Percentiles rank a stretch among this genome's conserved stretches.
phyloP scores from a whole-genome alignment of 192 early-diverging fungal genomes.

The Thoreauomyces humboldtii region DNA sequence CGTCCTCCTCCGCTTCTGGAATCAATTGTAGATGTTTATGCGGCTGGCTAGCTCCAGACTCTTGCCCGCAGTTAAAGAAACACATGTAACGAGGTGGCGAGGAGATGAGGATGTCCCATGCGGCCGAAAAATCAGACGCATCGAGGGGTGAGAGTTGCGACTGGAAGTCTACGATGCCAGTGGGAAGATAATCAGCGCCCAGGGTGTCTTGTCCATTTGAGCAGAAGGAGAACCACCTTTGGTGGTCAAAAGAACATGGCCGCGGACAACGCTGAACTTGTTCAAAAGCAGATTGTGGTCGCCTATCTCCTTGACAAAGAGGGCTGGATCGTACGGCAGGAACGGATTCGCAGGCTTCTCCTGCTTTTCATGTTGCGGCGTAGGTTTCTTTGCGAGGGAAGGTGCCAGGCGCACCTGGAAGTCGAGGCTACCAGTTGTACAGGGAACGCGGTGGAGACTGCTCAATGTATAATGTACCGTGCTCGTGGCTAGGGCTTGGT shows the following conservation, averaged over 20 bases:
- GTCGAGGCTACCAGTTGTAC: not conserved
- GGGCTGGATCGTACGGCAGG: conserved; percentile 26
- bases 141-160: conserved; percentile 28
- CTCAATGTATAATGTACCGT: not conserved
- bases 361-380: not conserved
- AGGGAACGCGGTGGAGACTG: not conserved
- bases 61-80: conserved; percentile 43
- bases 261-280: conserved; percentile 60
- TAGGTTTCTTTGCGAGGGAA: conserved; percentile 29
- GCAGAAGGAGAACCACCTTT: conserved; percentile 16
- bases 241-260: conserved; percentile 62
- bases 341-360: conserved; percentile 26
- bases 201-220: not conserved
- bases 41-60: conserved; percentile 51
- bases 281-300: conserved; percentile 57
- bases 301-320: conserved; percentile 10
- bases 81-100: conserved; percentile 14
- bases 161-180: conserved; percentile 31
- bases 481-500: conserved; percentile 3
- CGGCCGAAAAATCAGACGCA: conserved; percentile 25
- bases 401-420: conserved; percentile 39
- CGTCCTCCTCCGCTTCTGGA: conserved; percentile 35
- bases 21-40: conserved; percentile 70
- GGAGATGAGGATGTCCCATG: conserved; percentile 14
- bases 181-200: too few relatives aligned